Evolutionary conservation across 2,329 filamentous ascomycete genomes (phyloP), one percentile per base, ranked within the genome.

Genomic region (Arthrobotrys musiformis): DNA sequence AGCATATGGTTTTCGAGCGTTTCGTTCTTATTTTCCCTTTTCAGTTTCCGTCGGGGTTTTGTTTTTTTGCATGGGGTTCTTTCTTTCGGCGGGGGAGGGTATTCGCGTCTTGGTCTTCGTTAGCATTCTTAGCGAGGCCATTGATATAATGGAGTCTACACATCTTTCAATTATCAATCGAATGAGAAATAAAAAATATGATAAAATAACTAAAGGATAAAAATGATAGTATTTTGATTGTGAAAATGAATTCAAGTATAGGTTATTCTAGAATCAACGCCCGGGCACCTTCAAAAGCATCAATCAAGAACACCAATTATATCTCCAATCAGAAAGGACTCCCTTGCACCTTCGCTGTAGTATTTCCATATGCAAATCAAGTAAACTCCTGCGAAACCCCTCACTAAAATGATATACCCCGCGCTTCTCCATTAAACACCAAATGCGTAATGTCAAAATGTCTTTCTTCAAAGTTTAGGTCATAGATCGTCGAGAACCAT

Each of bases 401-500:
- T 30, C 28, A 35, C 35, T 35, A 28, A 26, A 26, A 61, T 42
- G 4, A 19, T 30, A 28, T 15, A 22, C 30, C 24, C 5, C 30
- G n/a, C 15, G 15, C 35, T 30, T 22, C 30, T 58, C 15, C 33
- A n/a, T 33, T 24, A 28, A 22, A 37, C 6, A 22, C n/a, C n/a
- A n/a, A n/a, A n/a, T n/a, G n/a, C n/a, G n/a, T n/a, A n/a, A n/a
- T n/a, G n/a, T n/a, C n/a, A n/a, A n/a, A n/a, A n/a, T n/a, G n/a
- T n/a, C n/a, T n/a, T n/a, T n/a, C n/a, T n/a, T n/a, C n/a, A n/a
- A n/a, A n/a, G n/a, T n/a, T n/a, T n/a, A n/a, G n/a, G n/a, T n/a
- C 58, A 76, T 24, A 76, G 24, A 37, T 79, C 76, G n/a, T 89
- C 90, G 80, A 91, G 83, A 63, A 92, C 90, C 90, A 92, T 92